These are phyloP conservation scores for Colletotrichum costaricense DNA, from an alignment of 2,329 filamentous ascomycete genomes.

Conservation along the genomic window DNA sequence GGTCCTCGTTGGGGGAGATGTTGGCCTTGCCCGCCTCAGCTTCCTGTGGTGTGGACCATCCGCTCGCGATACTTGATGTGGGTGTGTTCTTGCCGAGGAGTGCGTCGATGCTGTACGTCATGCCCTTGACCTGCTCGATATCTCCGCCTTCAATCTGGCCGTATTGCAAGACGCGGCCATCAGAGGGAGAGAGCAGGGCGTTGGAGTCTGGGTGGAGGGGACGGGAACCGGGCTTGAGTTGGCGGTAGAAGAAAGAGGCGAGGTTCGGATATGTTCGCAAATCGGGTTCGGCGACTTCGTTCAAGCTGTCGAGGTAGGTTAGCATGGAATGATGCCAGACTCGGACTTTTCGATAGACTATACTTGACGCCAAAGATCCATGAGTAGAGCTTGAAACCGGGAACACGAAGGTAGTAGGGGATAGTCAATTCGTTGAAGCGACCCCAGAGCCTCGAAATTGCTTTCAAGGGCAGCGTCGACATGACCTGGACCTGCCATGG, in stretches of 20 bases:
- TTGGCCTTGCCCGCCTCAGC: constrained; percentile 40
- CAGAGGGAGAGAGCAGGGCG: constrained; percentile 87
- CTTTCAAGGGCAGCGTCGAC: constrained; percentile 92
- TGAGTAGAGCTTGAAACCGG: constrained; percentile 92
- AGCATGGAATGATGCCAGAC: constrained; percentile 34
- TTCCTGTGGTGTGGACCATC: constrained; percentile 42
- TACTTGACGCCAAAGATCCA: constrained; percentile 90
- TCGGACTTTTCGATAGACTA: constrained; percentile 35
- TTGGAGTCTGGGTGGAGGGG: constrained; percentile 85
- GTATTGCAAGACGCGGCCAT: constrained; percentile 91
- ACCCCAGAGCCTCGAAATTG: constrained; percentile 89
- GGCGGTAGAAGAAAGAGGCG: constrained; percentile 96
- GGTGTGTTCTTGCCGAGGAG: constrained; percentile 79
- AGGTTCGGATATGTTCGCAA: constrained; percentile 92
- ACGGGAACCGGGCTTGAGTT: constrained; percentile 86
- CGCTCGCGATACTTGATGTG: constrained; percentile 62
- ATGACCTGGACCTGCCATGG: constrained; percentile 96
- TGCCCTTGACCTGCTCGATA: constrained; percentile 98
- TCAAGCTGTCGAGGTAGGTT: constrained; percentile 66
- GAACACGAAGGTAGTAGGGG: constrained; percentile 87
- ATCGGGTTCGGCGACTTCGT: constrained; percentile 89
- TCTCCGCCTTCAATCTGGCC: constrained; percentile 92
- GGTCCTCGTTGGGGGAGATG: constrained; percentile 66
- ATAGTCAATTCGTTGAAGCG: constrained; percentile 90
- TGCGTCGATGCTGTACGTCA: constrained; percentile 96